Evolutionary conservation across 805 yeast species (phyloP).

Genomic region (Starmerella apis): DNA sequence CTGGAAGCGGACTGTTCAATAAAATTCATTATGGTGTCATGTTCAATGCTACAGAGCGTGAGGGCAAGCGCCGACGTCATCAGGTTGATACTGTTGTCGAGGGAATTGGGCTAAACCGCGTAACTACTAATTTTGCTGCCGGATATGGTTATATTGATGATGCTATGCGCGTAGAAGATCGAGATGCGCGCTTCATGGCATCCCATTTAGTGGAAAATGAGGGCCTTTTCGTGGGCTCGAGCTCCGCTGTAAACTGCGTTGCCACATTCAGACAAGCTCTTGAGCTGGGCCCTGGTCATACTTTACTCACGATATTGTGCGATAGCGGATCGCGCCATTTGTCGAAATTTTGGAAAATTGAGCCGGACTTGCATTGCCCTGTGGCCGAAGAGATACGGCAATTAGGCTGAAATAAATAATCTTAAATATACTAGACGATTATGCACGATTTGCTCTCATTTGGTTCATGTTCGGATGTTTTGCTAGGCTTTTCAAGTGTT

Average conservation of each 20-base stretch:
- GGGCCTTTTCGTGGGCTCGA: constrained; percentile 84
- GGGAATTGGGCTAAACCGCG: constrained; percentile 83
- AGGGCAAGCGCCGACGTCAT: constrained; percentile 88
- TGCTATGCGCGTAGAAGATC: constrained; percentile 68
- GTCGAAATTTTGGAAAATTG: constrained; percentile 67
- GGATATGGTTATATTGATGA: constrained; percentile 68
- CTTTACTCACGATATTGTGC: constrained; percentile 76
- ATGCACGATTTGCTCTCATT: neutral
- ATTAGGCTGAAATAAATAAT: neutral
- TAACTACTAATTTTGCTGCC: constrained; percentile 66
- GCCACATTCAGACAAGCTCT: constrained; percentile 63
- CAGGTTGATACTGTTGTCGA: constrained; percentile 93
- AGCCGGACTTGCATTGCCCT: constrained; percentile 28
- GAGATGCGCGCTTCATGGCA: constrained; percentile 82
- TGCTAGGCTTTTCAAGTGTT: no score
- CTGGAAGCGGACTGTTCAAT: constrained; percentile 85
- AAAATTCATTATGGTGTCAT: constrained; percentile 82
- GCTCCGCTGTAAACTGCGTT: constrained; percentile 88
- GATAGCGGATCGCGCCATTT: constrained; percentile 87
- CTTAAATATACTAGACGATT: neutral
- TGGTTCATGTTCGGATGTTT: no score
- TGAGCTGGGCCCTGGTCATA: constrained; percentile 47
- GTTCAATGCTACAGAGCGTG: constrained; percentile 81
- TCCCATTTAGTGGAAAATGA: constrained; percentile 67
- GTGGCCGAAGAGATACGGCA: constrained; percentile 9